These are phyloP conservation scores for Casuarina equisetifolia DNA, from an alignment of 306 rosid species.

Conservation along the genomic window DNA sequence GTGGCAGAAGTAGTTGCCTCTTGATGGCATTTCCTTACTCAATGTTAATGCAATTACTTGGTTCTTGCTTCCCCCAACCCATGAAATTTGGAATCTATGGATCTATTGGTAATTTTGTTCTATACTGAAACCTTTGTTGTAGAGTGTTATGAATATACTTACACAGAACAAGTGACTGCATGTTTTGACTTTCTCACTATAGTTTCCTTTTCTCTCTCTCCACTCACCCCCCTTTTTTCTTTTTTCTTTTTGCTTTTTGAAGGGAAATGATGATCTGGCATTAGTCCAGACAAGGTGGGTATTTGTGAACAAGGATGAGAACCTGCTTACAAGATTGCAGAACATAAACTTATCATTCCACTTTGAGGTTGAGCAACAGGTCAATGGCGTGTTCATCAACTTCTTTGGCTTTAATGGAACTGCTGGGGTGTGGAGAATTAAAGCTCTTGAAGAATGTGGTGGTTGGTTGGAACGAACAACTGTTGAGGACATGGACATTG, in stretches of 20 bases:
- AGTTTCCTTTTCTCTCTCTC: not conserved
- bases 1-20: not conserved
- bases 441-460: constrained; percentile 95
- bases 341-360: constrained; percentile 90
- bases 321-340: constrained; percentile 94
- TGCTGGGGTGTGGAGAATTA: constrained; percentile 97
- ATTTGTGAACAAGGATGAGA: constrained; percentile 97
- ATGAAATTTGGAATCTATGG: not conserved
- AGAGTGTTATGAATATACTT: not conserved
- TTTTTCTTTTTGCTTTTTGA: constrained; percentile 18
- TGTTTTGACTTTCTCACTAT: constrained; percentile 19
- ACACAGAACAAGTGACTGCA: not conserved
- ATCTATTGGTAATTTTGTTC: not conserved
- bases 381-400: constrained; percentile 81
- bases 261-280: constrained; percentile 96
- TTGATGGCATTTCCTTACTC: not conserved
- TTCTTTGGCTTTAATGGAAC: constrained; percentile 98
- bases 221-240: not conserved
- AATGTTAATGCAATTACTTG: not conserved
- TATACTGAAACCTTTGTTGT: not conserved
- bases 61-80: not conserved
- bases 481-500: constrained; percentile 98
- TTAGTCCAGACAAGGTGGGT: constrained; percentile 97
- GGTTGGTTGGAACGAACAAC: constrained; percentile 99
- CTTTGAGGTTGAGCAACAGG: constrained; percentile 99